Base-by-base conservation (phyloP, 1,284 basidiomycete genomes). In the Trametes hirsuta region DNA sequence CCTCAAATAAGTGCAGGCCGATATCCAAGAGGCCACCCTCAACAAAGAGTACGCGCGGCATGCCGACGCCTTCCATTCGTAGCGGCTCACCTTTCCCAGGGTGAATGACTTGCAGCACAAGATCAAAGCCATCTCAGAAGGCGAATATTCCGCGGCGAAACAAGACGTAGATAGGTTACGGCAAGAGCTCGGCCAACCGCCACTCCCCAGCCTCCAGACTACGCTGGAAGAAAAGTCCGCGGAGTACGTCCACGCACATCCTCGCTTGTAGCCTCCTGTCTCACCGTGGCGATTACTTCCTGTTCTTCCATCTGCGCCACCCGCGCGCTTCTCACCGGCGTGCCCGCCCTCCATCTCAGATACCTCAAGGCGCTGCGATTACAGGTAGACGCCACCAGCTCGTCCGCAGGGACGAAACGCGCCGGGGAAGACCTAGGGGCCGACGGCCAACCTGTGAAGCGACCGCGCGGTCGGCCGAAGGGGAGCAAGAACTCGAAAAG, bases 141-240 rank as follows among this genome's bases (percentile, higher is more conserved):
- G 86, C 37, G 91, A 92, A 60, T 93, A 93, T 68, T 79, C 86
- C 22, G 69, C 73, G 9, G 87, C 90, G 4, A 93, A 93, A 72
- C 74, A 74, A 34, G 89, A 92, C 63, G 90, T 93, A 45, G 90
- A 93, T 68, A 76, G 81, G 52, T 76, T 93, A 44, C 83, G 90
- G 50, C 79, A 79, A 54, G 90, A 93, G 68, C 84, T 93, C 8
- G 91, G 89, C 1, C 86, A 92, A 69, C 76, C 83, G 1, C 84
- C 90, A 2, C 72, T 91, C 22, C 90, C 89, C 2, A 85, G 80
- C 67, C 68, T 93, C 30, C 88, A 92, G 66, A 76, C 77, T 40
- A 89, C 85, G 30, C 72, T 93, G 42, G 90, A 92, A 51, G 91
- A 92, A 68, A 90, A 88, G 71, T 82, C 82, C 35, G 79, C 83